Conservation (phyloP, 2,329 filamentous ascomycete species). For the Lasiodiplodia sp. region DNA sequence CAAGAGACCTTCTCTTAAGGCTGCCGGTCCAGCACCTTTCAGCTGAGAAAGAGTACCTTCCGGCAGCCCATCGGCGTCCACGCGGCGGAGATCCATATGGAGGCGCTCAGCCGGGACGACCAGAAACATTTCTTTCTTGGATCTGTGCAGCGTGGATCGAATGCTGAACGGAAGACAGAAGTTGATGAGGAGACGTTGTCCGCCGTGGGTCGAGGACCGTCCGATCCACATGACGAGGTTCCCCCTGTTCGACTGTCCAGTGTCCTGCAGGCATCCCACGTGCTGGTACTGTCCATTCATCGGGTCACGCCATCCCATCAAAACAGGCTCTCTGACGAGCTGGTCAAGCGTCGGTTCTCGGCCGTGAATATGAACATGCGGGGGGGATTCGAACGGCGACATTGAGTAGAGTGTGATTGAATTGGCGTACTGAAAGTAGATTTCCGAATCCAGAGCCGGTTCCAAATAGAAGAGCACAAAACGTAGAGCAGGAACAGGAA, state of each 20-base stretch:
- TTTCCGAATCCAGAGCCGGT: too few relatives aligned
- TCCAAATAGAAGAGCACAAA: too few relatives aligned
- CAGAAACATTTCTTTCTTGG: constrained; percentile 8
- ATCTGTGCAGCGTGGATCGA: constrained; percentile 1
- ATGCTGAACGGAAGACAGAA: constrained; percentile 1
- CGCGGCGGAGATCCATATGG: not conserved
- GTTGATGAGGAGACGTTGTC: constrained; percentile 16
- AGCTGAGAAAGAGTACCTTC: not conserved
- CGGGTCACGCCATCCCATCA: constrained; percentile 7
- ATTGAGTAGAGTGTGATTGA: not conserved
- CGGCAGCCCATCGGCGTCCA: not conserved
- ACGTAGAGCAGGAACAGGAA: too few relatives aligned
- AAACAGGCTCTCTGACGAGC: not conserved
- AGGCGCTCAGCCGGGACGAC: constrained; percentile 11
- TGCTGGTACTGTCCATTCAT: constrained; percentile 5
- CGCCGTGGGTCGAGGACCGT: not conserved
- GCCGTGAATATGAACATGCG: not conserved
- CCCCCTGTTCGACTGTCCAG: not conserved
- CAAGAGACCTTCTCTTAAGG: not conserved
- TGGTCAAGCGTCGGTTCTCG: not conserved
- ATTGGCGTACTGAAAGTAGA: not conserved
- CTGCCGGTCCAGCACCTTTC: not conserved
- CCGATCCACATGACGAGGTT: constrained; percentile 7
- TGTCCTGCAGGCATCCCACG: not conserved
- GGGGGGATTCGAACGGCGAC: not conserved